phyloP scores from a whole-genome alignment of 192 early-diverging fungal genomes.

The Cladochytrium replicatum region DNA sequence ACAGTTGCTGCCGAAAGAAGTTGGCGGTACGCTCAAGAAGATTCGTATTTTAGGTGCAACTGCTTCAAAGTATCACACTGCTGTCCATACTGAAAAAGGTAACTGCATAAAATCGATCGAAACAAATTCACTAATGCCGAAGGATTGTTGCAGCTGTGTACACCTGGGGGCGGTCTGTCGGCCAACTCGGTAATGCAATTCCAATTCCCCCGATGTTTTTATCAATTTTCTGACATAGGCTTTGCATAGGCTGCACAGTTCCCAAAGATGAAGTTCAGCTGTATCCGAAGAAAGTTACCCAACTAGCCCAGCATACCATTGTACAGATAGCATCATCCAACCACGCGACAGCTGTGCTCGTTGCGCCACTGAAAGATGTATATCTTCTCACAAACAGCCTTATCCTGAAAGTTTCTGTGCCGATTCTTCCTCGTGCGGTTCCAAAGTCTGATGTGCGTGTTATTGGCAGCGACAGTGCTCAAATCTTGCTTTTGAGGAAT shows the following conservation, averaged over 20 bases:
- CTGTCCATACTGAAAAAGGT: constrained; percentile 50
- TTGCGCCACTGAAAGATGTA: too few species aligned
- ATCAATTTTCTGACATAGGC: constrained; percentile 6
- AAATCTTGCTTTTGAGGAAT: too few species aligned
- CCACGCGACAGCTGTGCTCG: constrained; percentile 53
- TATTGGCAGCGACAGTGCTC: too few species aligned
- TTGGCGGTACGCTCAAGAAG: constrained; percentile 43
- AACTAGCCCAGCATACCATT: constrained; percentile 40
- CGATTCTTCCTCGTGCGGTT: too few species aligned
- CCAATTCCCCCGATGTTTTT: too few species aligned
- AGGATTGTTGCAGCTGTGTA: constrained; percentile 43
- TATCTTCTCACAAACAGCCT: too few species aligned
- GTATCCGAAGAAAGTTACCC: constrained; percentile 51
- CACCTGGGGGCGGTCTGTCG: constrained; percentile 62
- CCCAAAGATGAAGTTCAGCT: constrained; percentile 33
- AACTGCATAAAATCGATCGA: too few species aligned
- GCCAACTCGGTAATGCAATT: constrained; percentile 51
- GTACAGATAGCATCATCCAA: constrained; percentile 54
- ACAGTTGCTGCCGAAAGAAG: constrained; percentile 37
- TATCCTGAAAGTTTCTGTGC: too few species aligned
- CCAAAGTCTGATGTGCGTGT: too few species aligned
- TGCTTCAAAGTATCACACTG: constrained; percentile 59
- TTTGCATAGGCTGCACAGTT: too few species aligned
- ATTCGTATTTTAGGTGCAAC: constrained; percentile 45
- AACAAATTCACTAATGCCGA: too few species aligned